phyloP scores from a whole-genome alignment of 805 yeast genomes.

The Candida silvicultrix region DNA sequence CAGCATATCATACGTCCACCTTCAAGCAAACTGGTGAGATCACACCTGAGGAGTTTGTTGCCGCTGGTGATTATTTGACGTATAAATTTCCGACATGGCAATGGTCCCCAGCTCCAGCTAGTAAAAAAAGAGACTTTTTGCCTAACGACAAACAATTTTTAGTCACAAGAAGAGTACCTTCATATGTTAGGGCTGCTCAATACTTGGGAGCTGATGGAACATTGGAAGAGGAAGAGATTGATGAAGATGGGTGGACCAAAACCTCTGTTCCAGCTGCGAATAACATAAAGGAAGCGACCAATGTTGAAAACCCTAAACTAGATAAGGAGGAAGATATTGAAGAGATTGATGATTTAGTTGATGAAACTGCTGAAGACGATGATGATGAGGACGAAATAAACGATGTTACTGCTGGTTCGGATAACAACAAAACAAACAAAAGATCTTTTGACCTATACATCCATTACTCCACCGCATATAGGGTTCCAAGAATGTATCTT shows the following conservation, averaged over 20 bases:
- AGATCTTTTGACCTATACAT: conserved; percentile 86
- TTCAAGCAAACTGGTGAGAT: conserved; percentile 85
- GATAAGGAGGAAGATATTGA: conserved; percentile 22
- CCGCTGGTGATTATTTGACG: conserved; percentile 89
- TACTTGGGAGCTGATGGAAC: conserved; percentile 37
- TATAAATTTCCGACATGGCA: conserved; percentile 96
- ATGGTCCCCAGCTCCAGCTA: conserved; percentile 64
- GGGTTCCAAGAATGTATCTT: conserved; percentile 92
- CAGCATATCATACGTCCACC: conserved; percentile 81
- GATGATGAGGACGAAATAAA: conserved; percentile 28
- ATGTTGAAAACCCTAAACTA: background rate
- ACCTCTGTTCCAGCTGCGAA: conserved; percentile 23
- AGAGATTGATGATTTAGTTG: conserved; percentile 42
- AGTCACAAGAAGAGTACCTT: conserved; percentile 87
- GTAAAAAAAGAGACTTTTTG: conserved; percentile 57
- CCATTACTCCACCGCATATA: conserved; percentile 87
- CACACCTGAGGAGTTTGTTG: conserved; percentile 91
- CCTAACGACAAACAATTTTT: conserved; percentile 85
- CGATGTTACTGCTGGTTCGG: conserved; percentile 28
- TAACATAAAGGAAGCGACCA: background rate
- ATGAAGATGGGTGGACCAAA: conserved; percentile 56
- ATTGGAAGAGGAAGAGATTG: conserved; percentile 29
- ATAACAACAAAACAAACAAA: conserved; percentile 28
- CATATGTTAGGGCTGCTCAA: conserved; percentile 60
- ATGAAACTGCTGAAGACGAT: conserved; percentile 34